These are phyloP conservation scores for Ulmus americana DNA, from an alignment of 331 rosid genomes.

Conservation along the genomic window DNA sequence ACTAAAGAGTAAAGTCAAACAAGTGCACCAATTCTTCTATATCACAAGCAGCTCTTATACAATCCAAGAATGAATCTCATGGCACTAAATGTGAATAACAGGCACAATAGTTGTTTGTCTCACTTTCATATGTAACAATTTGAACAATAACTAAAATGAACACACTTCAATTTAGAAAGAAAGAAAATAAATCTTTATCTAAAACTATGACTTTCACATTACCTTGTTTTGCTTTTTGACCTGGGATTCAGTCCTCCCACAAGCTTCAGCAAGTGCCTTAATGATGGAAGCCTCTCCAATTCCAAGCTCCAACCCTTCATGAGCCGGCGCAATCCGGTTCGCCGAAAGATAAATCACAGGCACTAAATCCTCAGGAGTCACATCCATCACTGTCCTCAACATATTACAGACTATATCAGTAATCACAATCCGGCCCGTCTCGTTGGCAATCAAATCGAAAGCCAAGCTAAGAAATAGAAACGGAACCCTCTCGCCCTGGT, in stretches of 20 bases:
- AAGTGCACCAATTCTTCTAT: too few species aligned
- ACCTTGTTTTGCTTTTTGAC: constrained; percentile 72
- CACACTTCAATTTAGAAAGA: neutral
- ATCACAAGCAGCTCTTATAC: too few species aligned
- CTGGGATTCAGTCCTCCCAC: constrained; percentile 58
- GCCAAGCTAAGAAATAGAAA: constrained; percentile 54
- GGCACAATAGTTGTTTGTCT: neutral
- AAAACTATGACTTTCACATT: neutral
- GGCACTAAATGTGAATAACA: neutral
- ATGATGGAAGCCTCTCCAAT: constrained; percentile 78
- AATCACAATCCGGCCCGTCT: constrained; percentile 57
- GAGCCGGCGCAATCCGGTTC: constrained; percentile 65
- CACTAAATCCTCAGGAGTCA: constrained; percentile 65
- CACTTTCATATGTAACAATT: neutral
- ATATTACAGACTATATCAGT: constrained; percentile 78
- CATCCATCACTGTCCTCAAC: constrained; percentile 64
- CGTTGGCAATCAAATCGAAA: constrained; percentile 51
- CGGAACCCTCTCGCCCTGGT: constrained; percentile 59
- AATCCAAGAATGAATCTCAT: too few species aligned
- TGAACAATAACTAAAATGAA: neutral
- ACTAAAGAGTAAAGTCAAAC: too few species aligned
- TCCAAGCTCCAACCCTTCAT: constrained; percentile 74
- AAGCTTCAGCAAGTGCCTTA: constrained; percentile 79
- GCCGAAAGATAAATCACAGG: constrained; percentile 59
- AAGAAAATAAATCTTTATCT: neutral